Conservation (phyloP, 2,329 filamentous ascomycete genomes). For the Exophiala lecanii-corni region DNA sequence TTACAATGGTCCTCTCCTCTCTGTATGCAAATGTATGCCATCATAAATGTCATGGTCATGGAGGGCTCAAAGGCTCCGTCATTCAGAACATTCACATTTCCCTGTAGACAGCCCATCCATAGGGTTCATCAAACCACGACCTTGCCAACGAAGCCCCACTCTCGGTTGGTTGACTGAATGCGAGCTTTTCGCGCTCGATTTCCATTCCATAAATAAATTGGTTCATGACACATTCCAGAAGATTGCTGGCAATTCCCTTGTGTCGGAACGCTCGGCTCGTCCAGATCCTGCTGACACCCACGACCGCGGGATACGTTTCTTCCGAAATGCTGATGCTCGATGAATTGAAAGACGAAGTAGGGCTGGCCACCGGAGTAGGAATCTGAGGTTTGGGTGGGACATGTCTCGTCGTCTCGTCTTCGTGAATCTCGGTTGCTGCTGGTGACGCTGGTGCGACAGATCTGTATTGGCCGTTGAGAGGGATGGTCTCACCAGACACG, state of each 20-base stretch:
- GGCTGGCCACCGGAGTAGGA: constrained; percentile 19
- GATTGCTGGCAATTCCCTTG: constrained; percentile 52
- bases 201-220: constrained; percentile 54
- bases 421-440: constrained; percentile 19
- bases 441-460: constrained; percentile 10
- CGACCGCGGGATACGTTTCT: constrained; percentile 44
- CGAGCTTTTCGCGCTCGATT: constrained; percentile 52
- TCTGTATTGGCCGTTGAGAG: constrained; percentile 16
- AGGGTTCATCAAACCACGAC: constrained; percentile 52
- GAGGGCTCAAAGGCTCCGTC: too few species aligned
- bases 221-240: constrained; percentile 53
- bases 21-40: too few species aligned
- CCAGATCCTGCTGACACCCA: constrained; percentile 64
- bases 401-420: constrained; percentile 7
- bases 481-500: constrained; percentile 16
- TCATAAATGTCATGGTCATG: too few species aligned
- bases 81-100: constrained; percentile 39
- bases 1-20: too few species aligned
- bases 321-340: constrained; percentile 45
- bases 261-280: constrained; percentile 53
- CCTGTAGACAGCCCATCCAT: constrained; percentile 58
- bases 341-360: constrained; percentile 26
- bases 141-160: constrained; percentile 55
- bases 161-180: constrained; percentile 64
- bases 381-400: constrained; percentile 14